phyloP scores from a whole-genome alignment of 257 asterid species.

The Knoxia roxburghii region DNA sequence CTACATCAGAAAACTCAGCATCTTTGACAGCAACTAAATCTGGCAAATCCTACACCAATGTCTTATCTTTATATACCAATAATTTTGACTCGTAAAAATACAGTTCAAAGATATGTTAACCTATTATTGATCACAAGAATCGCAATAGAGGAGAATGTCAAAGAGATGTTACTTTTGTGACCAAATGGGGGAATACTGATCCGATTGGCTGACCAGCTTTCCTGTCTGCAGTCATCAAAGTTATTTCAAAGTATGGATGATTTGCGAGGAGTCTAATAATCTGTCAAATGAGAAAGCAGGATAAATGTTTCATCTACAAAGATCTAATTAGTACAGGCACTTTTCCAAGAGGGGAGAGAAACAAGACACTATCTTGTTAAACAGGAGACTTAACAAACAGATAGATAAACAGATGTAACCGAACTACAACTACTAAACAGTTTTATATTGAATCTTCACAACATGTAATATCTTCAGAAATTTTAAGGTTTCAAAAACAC shows the following conservation, averaged over 20 bases:
- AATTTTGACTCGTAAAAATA: not conserved
- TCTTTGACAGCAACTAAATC: constrained; percentile 80
- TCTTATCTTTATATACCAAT: not conserved
- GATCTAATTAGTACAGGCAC: not conserved
- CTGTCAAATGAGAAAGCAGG: constrained; percentile 34
- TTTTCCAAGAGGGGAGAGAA: not conserved
- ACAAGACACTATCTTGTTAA: not conserved
- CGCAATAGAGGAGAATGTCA: constrained; percentile 3
- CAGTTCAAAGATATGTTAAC: not conserved
- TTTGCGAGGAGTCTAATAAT: constrained; percentile 68
- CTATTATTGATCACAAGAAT: constrained; percentile 4
- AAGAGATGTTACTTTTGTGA: constrained; percentile 43
- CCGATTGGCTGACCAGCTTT: constrained; percentile 95
- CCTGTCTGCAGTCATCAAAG: constrained; percentile 87
- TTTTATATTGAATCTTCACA: no score
- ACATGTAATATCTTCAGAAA: no score
- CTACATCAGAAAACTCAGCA: constrained; percentile 77
- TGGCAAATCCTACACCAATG: constrained; percentile 59
- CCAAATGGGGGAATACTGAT: constrained; percentile 88
- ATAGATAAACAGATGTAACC: no score
- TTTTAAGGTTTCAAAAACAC: not conserved
- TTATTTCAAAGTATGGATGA: constrained; percentile 67
- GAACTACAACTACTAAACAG: no score
- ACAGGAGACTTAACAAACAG: no score
- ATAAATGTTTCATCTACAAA: not conserved